Evolutionary conservation across 179 eudicot species (phyloP), one percentile per base, ranked within the genome.

Genomic region (Corrigiola litoralis): DNA sequence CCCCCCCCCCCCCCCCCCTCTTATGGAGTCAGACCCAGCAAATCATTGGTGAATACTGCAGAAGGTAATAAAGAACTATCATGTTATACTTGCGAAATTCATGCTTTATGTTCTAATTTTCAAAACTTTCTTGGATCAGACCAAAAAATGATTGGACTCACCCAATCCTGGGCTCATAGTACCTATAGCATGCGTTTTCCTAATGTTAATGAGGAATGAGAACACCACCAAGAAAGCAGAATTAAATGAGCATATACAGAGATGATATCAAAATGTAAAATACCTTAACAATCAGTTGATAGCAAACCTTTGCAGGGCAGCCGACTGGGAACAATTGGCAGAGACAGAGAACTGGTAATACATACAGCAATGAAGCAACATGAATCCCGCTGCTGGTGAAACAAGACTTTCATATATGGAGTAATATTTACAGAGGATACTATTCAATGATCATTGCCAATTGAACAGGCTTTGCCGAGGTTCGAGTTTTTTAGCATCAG

Each of bases 351-450:
- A 18, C 21, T n/a, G 32, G 36, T 34, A 66, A 63, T n/a, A 54
- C 53, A 31, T 29, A 4, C 40, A 14, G 38, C 59, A 31, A 8
- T 3, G 14, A 4, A 40, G 11, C 44, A 44, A 29, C 5, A 20
- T 23, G 70, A 29, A 53, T 29, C 52, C 21, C 17, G 60, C 10
- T 27, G 54, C 28, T 23, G 45, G 50, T 13, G 23, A 34, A 23
- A 38, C 40, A 40, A 16, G 54, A 40, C 25, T 28, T n/a, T 50
- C 12, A 44, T 7, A 50, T 37, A 6, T 27, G 34, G 7, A 44
- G 49, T 52, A 24, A 64, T 63, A 74, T 27, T 2, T 74, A 74
- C 78, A 74, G 7, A 13, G 25, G 18, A 33, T 40, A 38, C 33
- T 58, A 32, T 33, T 58, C 21, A 58, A 50, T 29, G 44, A 42